Conservation (phyloP, 164 flowering plant species). For the Vitis amurensis region DNA sequence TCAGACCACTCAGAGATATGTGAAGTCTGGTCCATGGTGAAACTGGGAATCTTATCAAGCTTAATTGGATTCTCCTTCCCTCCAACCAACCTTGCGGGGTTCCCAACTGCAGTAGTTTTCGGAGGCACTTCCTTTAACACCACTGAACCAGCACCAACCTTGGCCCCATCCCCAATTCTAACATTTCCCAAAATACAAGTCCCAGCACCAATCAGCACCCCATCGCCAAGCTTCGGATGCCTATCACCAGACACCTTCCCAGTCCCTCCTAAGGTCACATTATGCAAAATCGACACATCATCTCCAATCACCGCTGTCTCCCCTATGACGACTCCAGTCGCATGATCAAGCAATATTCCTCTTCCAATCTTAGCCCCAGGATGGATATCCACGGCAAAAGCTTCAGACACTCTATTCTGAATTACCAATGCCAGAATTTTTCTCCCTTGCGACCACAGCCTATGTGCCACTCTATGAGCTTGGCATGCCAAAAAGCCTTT, state of each 20-base stretch:
- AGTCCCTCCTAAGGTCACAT: slow-evolving; percentile 78
- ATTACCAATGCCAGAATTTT: slow-evolving; percentile 52
- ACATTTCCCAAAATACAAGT: slow-evolving; percentile 71
- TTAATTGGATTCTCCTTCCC: slow-evolving; percentile 60
- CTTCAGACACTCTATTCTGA: slow-evolving; percentile 68
- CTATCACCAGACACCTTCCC: slow-evolving; percentile 70
- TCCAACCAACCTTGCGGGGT: slow-evolving; percentile 71
- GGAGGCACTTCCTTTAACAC: slow-evolving; percentile 69
- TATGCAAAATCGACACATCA: slow-evolving; percentile 72
- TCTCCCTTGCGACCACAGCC: slow-evolving; percentile 61
- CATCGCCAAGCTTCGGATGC: slow-evolving; percentile 83
- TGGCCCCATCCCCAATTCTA: slow-evolving; percentile 74
- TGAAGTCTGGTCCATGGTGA: slow-evolving; percentile 80
- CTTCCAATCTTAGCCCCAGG: slow-evolving; percentile 79
- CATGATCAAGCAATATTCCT: slow-evolving; percentile 77
- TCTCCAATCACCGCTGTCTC: slow-evolving; percentile 78
- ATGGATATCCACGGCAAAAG: slow-evolving; percentile 74
- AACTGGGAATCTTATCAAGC: slow-evolving; percentile 57
- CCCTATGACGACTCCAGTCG: slow-evolving; percentile 75
- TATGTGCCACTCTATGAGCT: slow-evolving; percentile 64
- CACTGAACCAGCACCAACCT: slow-evolving; percentile 80
- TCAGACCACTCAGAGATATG: slow-evolving; percentile 66
- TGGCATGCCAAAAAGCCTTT: slow-evolving; percentile 77
- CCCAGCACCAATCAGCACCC: slow-evolving; percentile 82
- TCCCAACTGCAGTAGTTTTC: slow-evolving; percentile 75